phyloP scores from a whole-genome alignment of 2,329 filamentous ascomycete genomes.

The Myriosclerotinia curreyana region DNA sequence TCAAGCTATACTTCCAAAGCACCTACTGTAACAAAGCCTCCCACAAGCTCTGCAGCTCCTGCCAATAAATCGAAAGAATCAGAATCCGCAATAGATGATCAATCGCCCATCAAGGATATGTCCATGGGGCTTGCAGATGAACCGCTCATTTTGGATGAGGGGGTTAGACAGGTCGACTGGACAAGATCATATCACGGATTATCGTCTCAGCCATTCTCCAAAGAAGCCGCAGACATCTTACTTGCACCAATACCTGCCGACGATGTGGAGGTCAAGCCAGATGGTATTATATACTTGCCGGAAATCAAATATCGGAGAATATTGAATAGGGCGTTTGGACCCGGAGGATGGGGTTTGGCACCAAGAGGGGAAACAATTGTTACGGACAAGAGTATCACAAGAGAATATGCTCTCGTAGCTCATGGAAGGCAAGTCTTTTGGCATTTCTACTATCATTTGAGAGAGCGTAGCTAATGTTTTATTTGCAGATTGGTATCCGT shows the following conservation, averaged over 20 bases:
- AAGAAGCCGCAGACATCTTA: constrained; percentile 60
- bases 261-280: constrained; percentile 95
- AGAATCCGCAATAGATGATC: constrained; percentile 52
- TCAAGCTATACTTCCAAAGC: constrained; percentile 33
- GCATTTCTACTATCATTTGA: neutral
- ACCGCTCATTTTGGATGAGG: constrained; percentile 47
- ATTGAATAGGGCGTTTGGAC: constrained; percentile 86
- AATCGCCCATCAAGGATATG: constrained; percentile 42
- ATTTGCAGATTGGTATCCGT: constrained; percentile 75
- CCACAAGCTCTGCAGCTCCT: constrained; percentile 11
- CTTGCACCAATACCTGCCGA: constrained; percentile 61
- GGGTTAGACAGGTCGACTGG: constrained; percentile 64
- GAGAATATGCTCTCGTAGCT: constrained; percentile 89
- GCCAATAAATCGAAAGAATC: constrained; percentile 43
- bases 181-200: constrained; percentile 69
- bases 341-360: constrained; percentile 92
- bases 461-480: constrained; percentile 23
- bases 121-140: constrained; percentile 52
- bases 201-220: constrained; percentile 59
- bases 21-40: constrained; percentile 17
- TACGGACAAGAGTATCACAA: constrained; percentile 57
- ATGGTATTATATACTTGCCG: constrained; percentile 92
- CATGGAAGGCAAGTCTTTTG: constrained; percentile 68
- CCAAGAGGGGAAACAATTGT: constrained; percentile 76
- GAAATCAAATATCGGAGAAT: constrained; percentile 97